These are phyloP conservation scores for Pseudozyma pruni DNA, from an alignment of 1,284 basidiomycete species.

Conservation along the genomic window DNA sequence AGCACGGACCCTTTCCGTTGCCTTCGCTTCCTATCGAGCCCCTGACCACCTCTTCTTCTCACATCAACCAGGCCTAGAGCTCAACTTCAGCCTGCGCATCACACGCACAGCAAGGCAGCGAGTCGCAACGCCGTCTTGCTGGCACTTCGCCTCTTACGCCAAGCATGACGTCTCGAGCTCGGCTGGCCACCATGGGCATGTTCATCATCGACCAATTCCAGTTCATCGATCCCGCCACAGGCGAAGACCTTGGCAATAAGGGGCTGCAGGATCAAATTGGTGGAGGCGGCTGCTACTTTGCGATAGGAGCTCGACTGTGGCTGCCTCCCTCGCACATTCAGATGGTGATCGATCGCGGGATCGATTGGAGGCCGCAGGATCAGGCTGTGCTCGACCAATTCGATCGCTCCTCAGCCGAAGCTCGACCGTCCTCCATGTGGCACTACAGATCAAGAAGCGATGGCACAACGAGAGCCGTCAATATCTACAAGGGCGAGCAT, in stretches of 20 bases:
- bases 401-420: conserved; percentile 68
- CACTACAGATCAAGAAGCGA: conserved; percentile 75
- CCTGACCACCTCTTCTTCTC: not conserved
- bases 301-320: conserved; percentile 83
- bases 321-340: conserved; percentile 24
- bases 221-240: conserved; percentile 24
- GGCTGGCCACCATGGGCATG: conserved; percentile 52
- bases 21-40: not conserved
- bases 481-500: conserved; percentile 79
- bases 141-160: too few relatives aligned
- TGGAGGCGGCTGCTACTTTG: conserved; percentile 79
- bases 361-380: conserved; percentile 78
- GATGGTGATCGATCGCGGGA: conserved; percentile 85
- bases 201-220: conserved; percentile 56
- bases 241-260: conserved; percentile 35
- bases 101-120: too few relatives aligned
- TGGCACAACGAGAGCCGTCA: conserved; percentile 79
- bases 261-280: conserved; percentile 75
- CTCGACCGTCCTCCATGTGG: conserved; percentile 73
- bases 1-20: conserved; percentile 4
- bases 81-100: not conserved
- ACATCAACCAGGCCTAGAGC: too few relatives aligned
- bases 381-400: conserved; percentile 74
- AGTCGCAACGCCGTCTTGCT: too few relatives aligned
- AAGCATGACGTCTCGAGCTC: conserved; percentile 11